These are phyloP conservation scores for Smittium mucronatum DNA, from an alignment of 371 early-diverging fungal species.

Conservation along the genomic window DNA sequence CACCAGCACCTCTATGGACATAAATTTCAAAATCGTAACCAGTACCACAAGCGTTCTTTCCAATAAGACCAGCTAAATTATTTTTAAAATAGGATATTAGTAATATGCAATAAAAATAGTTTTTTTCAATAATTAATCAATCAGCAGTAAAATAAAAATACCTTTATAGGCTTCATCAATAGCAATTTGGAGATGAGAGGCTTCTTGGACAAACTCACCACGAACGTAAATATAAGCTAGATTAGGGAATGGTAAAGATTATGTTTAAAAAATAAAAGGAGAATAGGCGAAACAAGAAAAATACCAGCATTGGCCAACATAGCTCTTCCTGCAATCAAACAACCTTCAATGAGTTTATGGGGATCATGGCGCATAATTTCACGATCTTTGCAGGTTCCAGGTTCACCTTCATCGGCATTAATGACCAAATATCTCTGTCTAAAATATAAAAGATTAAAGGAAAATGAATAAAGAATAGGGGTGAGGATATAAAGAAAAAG, in stretches of 20 bases:
- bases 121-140: too few species aligned
- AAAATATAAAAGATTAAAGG: too few species aligned
- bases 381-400: constrained; percentile 97
- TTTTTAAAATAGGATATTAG: too few species aligned
- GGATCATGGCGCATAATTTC: constrained; percentile 96
- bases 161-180: constrained; percentile 88
- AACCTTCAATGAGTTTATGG: constrained; percentile 94
- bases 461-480: too few species aligned
- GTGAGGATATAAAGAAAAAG: too few species aligned
- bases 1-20: constrained; percentile 94
- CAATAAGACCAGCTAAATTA: constrained; percentile 73
- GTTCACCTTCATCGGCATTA: constrained; percentile 97
- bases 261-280: too few species aligned
- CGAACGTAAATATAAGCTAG: constrained; percentile 91
- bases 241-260: too few species aligned
- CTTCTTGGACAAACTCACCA: constrained; percentile 96
- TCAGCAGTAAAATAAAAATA: too few species aligned
- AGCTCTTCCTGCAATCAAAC: constrained; percentile 87
- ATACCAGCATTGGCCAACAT: constrained; percentile 84
- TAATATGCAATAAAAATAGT: too few species aligned
- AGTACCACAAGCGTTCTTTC: constrained; percentile 92
- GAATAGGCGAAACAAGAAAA: too few species aligned
- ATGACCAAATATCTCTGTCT: constrained; percentile 76
- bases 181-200: constrained; percentile 82
- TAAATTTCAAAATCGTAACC: constrained; percentile 94